phyloP scores from a whole-genome alignment of 768 basidiomycete species.

The Psilocybe cyanescens region DNA sequence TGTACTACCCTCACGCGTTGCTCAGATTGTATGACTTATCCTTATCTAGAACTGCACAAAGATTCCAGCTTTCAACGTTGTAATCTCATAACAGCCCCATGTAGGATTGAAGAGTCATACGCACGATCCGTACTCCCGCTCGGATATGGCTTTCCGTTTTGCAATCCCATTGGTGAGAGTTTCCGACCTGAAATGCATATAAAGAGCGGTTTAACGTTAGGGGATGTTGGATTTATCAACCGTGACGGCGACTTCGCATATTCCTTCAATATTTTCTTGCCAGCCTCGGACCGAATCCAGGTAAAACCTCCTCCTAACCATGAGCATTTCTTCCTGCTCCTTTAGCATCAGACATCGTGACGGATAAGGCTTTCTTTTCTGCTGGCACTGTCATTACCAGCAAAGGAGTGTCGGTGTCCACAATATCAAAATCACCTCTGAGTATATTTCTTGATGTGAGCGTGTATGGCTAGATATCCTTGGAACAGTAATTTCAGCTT shows the following conservation, averaged over 20 bases:
- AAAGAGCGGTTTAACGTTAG: too few species aligned
- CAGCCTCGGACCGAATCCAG: not conserved
- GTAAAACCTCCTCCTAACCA: not conserved
- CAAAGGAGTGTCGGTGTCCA: conserved; percentile 8
- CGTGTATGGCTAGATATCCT: not conserved
- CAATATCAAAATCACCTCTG: conserved; percentile 2
- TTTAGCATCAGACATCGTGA: not conserved
- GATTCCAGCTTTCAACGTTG: too few species aligned
- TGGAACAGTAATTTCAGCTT: conserved; percentile 1
- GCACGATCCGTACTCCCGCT: too few species aligned
- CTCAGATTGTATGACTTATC: too few species aligned
- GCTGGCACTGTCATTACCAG: conserved; percentile 11
- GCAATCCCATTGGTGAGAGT: too few species aligned
- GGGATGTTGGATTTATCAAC: too few species aligned
- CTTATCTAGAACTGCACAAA: too few species aligned
- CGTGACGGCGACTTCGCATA: not conserved
- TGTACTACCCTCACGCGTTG: too few species aligned
- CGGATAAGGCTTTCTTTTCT: not conserved
- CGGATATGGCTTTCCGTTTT: too few species aligned
- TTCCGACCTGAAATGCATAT: too few species aligned
- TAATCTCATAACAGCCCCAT: too few species aligned
- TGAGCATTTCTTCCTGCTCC: not conserved
- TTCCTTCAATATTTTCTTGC: not conserved
- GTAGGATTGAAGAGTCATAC: too few species aligned
- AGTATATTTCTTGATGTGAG: not conserved